Evolutionary conservation across 1,139 yeast genomes (phyloP).

Genomic region (Saccharomyces pastorianus): DNA sequence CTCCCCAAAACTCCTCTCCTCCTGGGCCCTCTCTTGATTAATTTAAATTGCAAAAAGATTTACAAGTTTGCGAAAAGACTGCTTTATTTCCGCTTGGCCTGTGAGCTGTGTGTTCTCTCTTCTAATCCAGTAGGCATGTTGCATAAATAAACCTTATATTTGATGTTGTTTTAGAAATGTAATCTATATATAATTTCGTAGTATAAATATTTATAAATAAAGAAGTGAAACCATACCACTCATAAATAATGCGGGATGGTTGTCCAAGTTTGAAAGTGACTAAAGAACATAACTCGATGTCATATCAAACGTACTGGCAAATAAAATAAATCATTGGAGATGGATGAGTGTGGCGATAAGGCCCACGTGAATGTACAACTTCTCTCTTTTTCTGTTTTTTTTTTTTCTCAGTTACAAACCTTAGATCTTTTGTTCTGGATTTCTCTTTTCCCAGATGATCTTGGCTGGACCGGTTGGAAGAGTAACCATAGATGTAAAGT

Average conservation of each 20-base stretch:
- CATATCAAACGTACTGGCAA: neutral
- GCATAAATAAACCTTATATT: neutral
- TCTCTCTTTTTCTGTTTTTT: neutral
- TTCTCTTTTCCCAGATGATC: conserved; percentile 67
- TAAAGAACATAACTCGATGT: neutral
- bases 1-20: too few species aligned
- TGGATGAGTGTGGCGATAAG: neutral
- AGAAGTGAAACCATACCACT: neutral
- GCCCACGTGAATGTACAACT: neutral
- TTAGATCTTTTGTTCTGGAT: conserved; percentile 18
- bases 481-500: conserved; percentile 89
- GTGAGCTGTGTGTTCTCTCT: neutral
- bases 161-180: neutral
- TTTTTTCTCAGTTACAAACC: neutral
- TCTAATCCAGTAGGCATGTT: neutral
- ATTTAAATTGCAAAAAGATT: neutral
- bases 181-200: neutral
- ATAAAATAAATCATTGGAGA: neutral
- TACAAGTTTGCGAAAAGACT: neutral
- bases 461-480: conserved; percentile 76
- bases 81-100: neutral
- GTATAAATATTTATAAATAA: neutral
- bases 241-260: neutral
- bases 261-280: neutral
- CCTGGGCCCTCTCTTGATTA: too few species aligned